A percentile compares a stretch with the other conserved stretches of the same genome.
Evolutionary conservation across 805 yeast genomes (phyloP).

Genomic region (Kluyveromyces aestuarii): DNA sequence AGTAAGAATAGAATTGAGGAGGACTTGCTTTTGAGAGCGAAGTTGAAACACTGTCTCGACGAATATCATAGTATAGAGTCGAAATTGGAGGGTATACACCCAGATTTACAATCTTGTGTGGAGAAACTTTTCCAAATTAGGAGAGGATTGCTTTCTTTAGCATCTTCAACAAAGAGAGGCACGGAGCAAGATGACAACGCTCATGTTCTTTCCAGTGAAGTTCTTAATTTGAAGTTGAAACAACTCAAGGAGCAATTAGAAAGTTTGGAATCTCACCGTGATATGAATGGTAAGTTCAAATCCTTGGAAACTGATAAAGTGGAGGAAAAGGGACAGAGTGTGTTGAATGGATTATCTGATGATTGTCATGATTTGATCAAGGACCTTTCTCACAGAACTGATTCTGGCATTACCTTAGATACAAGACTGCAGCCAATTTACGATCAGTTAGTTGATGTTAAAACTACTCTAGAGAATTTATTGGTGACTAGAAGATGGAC

Average conservation of each 20-base stretch:
- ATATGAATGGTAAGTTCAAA: conserved; percentile 46
- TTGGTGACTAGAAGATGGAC: conserved; percentile 96
- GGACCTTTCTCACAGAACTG: conserved; percentile 46
- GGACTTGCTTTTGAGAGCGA: conserved; percentile 50
- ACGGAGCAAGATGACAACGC: conserved; percentile 8
- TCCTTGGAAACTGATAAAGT: conserved; percentile 29
- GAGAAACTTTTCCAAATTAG: conserved; percentile 55
- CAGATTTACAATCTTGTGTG: conserved; percentile 41
- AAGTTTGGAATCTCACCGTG: conserved; percentile 41
- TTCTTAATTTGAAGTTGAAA: conserved; percentile 25
- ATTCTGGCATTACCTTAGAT: conserved; percentile 33
- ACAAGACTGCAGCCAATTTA: conserved; percentile 51
- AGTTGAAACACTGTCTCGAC: conserved; percentile 52
- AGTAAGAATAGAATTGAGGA: conserved; percentile 46
- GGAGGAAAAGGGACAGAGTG: conserved; percentile 34
- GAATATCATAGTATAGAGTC: conserved; percentile 50
- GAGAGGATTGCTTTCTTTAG: conserved; percentile 47
- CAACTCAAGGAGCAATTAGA: conserved; percentile 31
- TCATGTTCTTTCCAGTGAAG: conserved; percentile 11
- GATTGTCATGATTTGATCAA: conserved; percentile 70
- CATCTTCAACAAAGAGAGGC: conserved; percentile 30
- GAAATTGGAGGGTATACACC: conserved; percentile 44
- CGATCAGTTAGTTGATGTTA: conserved; percentile 52
- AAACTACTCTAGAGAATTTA: conserved; percentile 69
- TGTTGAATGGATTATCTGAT: conserved; percentile 67